Percentiles rank a stretch among this genome's conserved stretches.
phyloP scores from a whole-genome alignment of 768 basidiomycete genomes.

The Suillus decipiens region DNA sequence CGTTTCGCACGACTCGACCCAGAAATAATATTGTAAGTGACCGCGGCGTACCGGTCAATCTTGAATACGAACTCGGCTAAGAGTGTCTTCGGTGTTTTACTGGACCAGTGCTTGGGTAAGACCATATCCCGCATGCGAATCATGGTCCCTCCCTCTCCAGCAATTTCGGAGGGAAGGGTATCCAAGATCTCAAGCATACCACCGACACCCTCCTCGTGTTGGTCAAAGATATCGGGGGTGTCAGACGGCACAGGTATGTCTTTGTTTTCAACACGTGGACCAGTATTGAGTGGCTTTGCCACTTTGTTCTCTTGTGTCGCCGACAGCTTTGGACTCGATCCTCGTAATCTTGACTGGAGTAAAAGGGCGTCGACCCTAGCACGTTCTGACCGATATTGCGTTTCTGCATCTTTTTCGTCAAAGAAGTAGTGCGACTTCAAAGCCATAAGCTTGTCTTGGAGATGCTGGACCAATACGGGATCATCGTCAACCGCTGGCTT shows the following conservation, averaged over 20 bases:
- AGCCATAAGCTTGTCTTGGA: slow-evolving; percentile 48
- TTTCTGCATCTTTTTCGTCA: slow-evolving; percentile 64
- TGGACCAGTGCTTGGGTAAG: slow-evolving; percentile 82
- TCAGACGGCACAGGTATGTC: slow-evolving; percentile 2
- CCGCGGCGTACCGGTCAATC: slow-evolving; percentile 71
- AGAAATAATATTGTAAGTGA: slow-evolving; percentile 67
- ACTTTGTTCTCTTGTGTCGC: slow-evolving; percentile 1
- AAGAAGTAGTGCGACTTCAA: slow-evolving; percentile 70
- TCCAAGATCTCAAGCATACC: slow-evolving; percentile 80
- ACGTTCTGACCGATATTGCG: slow-evolving; percentile 53
- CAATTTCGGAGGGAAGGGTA: slow-evolving; percentile 55
- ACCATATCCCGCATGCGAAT: slow-evolving; percentile 69
- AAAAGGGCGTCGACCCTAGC: slow-evolving; percentile 45
- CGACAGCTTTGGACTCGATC: slow-evolving; percentile 14
- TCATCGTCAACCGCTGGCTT: slow-evolving; percentile 25
- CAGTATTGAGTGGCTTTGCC: not conserved
- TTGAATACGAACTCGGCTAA: slow-evolving; percentile 70
- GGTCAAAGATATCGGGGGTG: slow-evolving; percentile 52
- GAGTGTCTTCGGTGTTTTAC: slow-evolving; percentile 75
- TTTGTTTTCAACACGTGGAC: not conserved
- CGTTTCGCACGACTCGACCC: slow-evolving; percentile 75
- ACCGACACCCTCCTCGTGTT: slow-evolving; percentile 48
- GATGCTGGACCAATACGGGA: slow-evolving; percentile 33
- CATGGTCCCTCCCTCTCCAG: slow-evolving; percentile 54
- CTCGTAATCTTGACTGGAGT: slow-evolving; percentile 47